Conservation (phyloP, 164 flowering plant genomes). For the Taxillus chinensis region DNA sequence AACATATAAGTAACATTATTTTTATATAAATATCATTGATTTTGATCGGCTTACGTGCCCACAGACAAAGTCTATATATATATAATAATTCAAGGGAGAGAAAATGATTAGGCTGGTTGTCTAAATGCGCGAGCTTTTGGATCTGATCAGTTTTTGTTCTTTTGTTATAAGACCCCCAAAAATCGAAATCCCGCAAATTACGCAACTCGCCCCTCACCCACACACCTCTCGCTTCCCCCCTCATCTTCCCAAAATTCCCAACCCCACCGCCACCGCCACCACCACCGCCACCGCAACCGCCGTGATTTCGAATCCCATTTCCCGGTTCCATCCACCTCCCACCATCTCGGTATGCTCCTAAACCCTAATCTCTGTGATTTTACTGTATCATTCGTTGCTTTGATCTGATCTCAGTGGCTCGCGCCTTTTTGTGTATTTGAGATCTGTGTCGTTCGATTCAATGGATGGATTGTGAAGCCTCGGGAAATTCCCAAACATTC, state of each 20-base stretch:
- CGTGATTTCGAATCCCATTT: background rate
- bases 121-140: constrained; percentile 8
- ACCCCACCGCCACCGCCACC: no score
- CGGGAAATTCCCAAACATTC: background rate
- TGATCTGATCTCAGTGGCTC: background rate
- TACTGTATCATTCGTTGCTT: background rate
- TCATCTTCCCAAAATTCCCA: background rate
- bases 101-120: constrained; percentile 2
- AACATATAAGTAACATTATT: no score
- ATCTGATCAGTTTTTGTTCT: background rate
- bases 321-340: background rate
- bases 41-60: no score
- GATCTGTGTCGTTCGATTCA: background rate
- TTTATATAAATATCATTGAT: no score
- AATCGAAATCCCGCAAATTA: background rate
- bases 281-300: no score
- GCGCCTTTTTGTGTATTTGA: background rate
- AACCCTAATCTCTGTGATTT: background rate
- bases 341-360: background rate
- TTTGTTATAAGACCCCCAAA: background rate
- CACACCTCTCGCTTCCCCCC: background rate
- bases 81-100: no score
- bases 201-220: background rate
- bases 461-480: background rate
- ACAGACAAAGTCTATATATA: no score